phyloP scores from a whole-genome alignment of 1,284 basidiomycete genomes.

The Boletellus dicymbophilus region DNA sequence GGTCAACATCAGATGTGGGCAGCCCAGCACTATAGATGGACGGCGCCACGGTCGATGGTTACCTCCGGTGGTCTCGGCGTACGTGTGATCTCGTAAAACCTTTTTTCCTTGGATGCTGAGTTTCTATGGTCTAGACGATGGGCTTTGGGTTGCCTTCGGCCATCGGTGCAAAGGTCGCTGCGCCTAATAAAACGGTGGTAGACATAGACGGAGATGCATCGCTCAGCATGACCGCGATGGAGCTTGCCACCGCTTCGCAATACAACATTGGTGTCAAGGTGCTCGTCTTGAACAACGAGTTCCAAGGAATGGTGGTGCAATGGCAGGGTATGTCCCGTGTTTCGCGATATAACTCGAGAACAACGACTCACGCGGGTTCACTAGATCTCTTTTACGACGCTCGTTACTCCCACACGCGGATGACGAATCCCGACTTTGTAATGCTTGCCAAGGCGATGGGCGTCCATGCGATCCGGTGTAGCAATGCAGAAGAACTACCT shows the following conservation, averaged over 20 bases:
- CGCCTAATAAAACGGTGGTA: constrained; percentile 91
- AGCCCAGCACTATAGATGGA: constrained; percentile 94
- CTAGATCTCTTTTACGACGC: constrained; percentile 94
- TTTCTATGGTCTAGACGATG: constrained; percentile 73
- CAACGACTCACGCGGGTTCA: constrained; percentile 2
- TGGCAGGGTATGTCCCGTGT: constrained; percentile 82
- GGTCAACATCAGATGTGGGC: constrained; percentile 99
- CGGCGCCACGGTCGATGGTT: constrained; percentile 84
- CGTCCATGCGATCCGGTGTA: constrained; percentile 86
- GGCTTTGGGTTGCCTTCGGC: constrained; percentile 95
- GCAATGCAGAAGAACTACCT: constrained; percentile 75
- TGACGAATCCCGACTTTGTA: constrained; percentile 96
- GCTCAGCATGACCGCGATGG: constrained; percentile 99
- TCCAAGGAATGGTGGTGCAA: constrained; percentile 98
- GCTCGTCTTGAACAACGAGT: constrained; percentile 89
- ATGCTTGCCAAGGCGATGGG: constrained; percentile 89
- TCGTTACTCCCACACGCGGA: constrained; percentile 92
- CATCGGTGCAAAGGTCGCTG: constrained; percentile 96
- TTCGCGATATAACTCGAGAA: neutral
- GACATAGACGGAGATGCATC: constrained; percentile 98
- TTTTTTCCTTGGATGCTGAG: constrained; percentile 4
- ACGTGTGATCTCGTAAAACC: constrained; percentile 35
- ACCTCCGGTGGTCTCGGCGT: constrained; percentile 97
- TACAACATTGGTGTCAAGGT: constrained; percentile 95
- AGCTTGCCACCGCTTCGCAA: constrained; percentile 91